Base-by-base conservation (phyloP, 441 rosid genomes). In the Syzygium syzygioides region DNA sequence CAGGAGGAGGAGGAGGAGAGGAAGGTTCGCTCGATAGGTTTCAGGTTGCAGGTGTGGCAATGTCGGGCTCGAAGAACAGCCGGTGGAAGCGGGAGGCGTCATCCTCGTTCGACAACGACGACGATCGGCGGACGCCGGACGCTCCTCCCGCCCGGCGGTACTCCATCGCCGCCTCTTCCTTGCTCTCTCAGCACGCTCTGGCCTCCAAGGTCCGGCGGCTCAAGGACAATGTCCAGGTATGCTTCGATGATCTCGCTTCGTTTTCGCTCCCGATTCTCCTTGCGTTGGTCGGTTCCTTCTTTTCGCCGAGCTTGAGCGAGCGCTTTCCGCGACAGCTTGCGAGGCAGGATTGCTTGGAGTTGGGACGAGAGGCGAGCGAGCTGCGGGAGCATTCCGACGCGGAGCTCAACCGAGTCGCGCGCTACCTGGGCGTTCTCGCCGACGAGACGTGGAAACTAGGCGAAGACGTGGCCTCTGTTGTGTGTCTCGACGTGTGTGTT, bases 371-470 rank as follows among this genome's bases (percentile, higher is more conserved):
- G 53, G 13, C 13, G 53, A 50, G 53, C 13, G 53, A 50, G 53
- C 53, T 50, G 53, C 98, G 95, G 91, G 96, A 95, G 88, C 96
- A 97, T 89, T 97, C 98, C 86, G 94, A 4, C 41, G 5, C 41
- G 41, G 41, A 37, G 41, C 41, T 37, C 41, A 4, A 37, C 41
- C 41, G 41, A 37, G 41, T 11, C 13, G 93, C 92, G 18, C 97
- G 98, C 62, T 98, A 94, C 92, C 91, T 98, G 32, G 99, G 99
- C 90, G 96, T 95, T 90, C 98, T 98, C 60, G 98, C 98, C 56
- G 95, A 95, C 37, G 97, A 96, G 91, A 94, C 91, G 89, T 93
- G 93, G 90, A 96, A 95, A 90, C 91, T 94, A 88, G 99, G 99
- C 96, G 91, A 92, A 92, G 79, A 86, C 88, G 59, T n/a, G n/a